Evolutionary conservation across 305 asterid species (phyloP).

Genomic region (Fraxinus sp.): DNA sequence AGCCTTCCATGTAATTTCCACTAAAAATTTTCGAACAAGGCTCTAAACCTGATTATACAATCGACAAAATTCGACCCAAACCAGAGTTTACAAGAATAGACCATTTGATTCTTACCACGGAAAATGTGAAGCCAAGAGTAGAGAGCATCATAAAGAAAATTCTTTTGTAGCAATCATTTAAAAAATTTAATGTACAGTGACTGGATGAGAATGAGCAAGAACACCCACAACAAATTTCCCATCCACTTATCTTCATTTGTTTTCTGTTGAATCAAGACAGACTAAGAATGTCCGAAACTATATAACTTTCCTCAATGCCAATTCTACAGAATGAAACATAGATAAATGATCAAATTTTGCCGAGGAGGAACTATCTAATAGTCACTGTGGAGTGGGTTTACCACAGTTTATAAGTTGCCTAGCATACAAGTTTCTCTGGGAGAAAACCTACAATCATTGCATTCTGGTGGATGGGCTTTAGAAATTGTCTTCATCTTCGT

Average conservation of each 20-base stretch:
- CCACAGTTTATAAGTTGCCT: constrained; percentile 27
- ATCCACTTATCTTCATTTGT: constrained; percentile 31
- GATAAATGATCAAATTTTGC: constrained; percentile 12
- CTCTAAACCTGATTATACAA: background rate
- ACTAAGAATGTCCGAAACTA: constrained; percentile 56
- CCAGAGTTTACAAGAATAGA: background rate
- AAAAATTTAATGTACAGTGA: constrained; percentile 43
- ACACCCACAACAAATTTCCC: constrained; percentile 30
- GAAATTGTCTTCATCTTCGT: constrained; percentile 45
- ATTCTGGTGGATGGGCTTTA: constrained; percentile 27
- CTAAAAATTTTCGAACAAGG: background rate
- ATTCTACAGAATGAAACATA: constrained; percentile 22
- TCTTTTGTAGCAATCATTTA: constrained; percentile 37
- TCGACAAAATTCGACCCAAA: background rate
- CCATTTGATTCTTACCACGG: constrained; percentile 4
- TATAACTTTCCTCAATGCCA: constrained; percentile 37
- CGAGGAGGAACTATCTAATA: constrained; percentile 40
- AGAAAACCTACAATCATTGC: constrained; percentile 22
- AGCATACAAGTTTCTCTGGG: constrained; percentile 44
- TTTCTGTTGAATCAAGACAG: constrained; percentile 32
- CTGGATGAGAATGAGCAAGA: constrained; percentile 31
- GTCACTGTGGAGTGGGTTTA: constrained; percentile 35
- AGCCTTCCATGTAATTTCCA: too few relatives aligned
- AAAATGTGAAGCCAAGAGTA: background rate
- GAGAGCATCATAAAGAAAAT: constrained; percentile 13